Evolutionary conservation across 371 early-diverging fungal genomes (phyloP).

Genomic region (Smittium culicis): DNA sequence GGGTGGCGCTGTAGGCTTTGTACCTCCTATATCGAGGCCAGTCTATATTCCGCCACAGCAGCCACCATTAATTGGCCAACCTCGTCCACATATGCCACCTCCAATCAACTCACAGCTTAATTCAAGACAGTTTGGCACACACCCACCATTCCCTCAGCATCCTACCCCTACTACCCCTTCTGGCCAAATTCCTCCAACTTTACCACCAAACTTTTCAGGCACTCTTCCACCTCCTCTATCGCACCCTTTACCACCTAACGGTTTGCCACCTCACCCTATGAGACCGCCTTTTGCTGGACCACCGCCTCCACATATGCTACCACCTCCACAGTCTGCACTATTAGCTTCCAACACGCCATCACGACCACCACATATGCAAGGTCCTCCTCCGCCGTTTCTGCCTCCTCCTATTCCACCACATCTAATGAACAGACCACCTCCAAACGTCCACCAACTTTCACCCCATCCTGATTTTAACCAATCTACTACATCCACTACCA

Average conservation of each 20-base stretch:
- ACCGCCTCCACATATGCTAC: background rate
- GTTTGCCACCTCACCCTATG: background rate
- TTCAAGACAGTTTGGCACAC: background rate
- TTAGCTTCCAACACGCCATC: background rate
- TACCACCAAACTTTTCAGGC: too few relatives aligned
- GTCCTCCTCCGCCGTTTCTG: background rate
- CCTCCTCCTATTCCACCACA: background rate
- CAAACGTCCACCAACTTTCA: too few relatives aligned
- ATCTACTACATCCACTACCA: background rate
- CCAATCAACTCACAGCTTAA: background rate
- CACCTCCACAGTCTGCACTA: background rate
- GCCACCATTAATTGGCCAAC: background rate
- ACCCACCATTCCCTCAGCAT: background rate
- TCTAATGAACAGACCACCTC: too few relatives aligned
- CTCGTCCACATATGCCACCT: background rate
- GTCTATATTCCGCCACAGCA: background rate
- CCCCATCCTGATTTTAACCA: background rate
- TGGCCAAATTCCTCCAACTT: background rate
- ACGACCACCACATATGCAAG: conserved; percentile 4
- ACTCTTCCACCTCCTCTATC: background rate
- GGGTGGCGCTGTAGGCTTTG: background rate
- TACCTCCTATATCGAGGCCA: background rate
- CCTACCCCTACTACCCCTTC: background rate
- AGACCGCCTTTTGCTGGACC: background rate
- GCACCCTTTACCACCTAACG: background rate